Evolutionary conservation across 2,329 filamentous ascomycete genomes (phyloP).

Genomic region (Raffaelea albimanens): DNA sequence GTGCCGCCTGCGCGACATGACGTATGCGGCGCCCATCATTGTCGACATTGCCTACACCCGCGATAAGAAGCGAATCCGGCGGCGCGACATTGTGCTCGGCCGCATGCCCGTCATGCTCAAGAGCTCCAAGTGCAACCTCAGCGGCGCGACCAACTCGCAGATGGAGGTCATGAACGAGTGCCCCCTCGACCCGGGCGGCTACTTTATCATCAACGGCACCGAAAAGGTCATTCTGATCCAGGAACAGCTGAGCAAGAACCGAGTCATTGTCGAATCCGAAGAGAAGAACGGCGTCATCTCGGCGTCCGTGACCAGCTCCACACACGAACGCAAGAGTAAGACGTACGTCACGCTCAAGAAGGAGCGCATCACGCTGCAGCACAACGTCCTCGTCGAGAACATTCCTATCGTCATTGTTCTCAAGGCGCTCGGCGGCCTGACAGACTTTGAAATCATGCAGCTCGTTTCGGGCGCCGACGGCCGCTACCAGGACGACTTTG

Average conservation of each 20-base stretch:
- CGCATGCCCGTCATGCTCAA: conserved; percentile 95
- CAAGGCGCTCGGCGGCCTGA: conserved; percentile 87
- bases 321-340: conserved; percentile 95
- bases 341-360: conserved; percentile 94
- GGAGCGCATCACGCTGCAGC: conserved; percentile 76
- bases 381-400: conserved; percentile 88
- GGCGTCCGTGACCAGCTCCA: conserved; percentile 94
- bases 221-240: conserved; percentile 99
- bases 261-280: conserved; percentile 92
- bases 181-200: conserved; percentile 89
- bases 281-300: conserved; percentile 88
- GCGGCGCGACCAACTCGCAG: conserved; percentile 71
- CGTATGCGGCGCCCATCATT: conserved; percentile 90
- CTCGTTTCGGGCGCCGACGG: conserved; percentile 82
- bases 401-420: conserved; percentile 91
- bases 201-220: conserved; percentile 95
- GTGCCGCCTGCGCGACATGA: conserved; percentile 91
- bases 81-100: conserved; percentile 71
- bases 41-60: conserved; percentile 88
- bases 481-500: conserved; percentile 87
- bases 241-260: conserved; percentile 97
- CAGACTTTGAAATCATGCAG: conserved; percentile 89
- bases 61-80: conserved; percentile 65
- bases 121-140: conserved; percentile 84
- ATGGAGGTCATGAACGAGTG: conserved; percentile 95